Evolutionary conservation across 2,329 filamentous ascomycete genomes (phyloP), one percentile per base, ranked within the genome.

Genomic region (Lasiodiplodia theobromae): DNA sequence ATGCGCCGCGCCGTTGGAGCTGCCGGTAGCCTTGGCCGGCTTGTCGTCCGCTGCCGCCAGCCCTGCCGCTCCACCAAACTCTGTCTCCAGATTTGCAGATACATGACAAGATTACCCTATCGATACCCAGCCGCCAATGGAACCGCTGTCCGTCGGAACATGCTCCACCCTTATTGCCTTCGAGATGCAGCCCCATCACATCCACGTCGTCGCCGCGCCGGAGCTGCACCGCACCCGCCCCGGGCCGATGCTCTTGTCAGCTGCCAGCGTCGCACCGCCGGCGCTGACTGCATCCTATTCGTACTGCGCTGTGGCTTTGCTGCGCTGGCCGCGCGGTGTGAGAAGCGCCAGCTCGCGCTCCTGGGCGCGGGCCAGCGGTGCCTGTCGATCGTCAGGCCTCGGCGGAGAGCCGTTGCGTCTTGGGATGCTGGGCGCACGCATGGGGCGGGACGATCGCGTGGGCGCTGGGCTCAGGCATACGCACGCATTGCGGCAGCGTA

Each of bases 341-440:
- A 47, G 44, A 47, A 3, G 44, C 31, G 31, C 44, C 44, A 47
- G 6, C 18, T 47, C 44, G 44, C 44, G 60, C 28, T 52, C 10
- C 40, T 51, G 63, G 49, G 52, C 14, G 18, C 63, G 63, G 63
- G 49, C 63, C 49, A 66, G 34, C 51, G 38, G 65, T 67, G 21
- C 65, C 65, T 67, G 65, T 67, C 65, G 65, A 67, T 67, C 65
- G 53, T 47, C 65, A 37, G 52, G 51, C 54, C n/a, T 18, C 64
- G 52, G 64, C 64, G 65, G 65, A 67, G 65, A 67, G 65, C 65
- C 65, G 65, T 67, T 67, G 65, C 60, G 28, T 38, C 44, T 25
- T 64, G 60, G 60, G 60, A 11, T 25, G 28, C 47, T 38, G 28
- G 60, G 47, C 60, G 60, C 16, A 28, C 21, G 60, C 28, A 18